These are phyloP conservation scores for Colletotrichum sp. DNA, from an alignment of 2,329 filamentous ascomycete species.

Conservation along the genomic window DNA sequence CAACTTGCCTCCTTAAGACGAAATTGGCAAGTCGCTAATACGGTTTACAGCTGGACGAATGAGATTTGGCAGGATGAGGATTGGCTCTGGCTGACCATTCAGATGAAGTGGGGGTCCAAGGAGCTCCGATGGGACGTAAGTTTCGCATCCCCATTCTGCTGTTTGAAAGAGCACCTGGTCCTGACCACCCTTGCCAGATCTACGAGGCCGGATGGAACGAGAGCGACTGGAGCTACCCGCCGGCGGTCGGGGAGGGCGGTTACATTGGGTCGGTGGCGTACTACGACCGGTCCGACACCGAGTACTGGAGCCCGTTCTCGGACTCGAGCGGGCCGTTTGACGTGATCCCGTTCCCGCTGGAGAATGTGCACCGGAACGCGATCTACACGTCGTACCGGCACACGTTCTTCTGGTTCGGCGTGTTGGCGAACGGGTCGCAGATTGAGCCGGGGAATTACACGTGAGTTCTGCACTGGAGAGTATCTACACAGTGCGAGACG, in stretches of 20 bases:
- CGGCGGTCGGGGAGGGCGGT: conserved; percentile 36
- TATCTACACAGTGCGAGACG: fast-evolving
- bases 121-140: conserved; percentile 25
- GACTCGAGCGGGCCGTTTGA: conserved; percentile 39
- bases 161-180: conserved; percentile 33
- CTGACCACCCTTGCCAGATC: conserved; percentile 27
- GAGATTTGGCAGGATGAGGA: conserved; percentile 23
- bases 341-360: conserved; percentile 39
- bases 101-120: conserved; percentile 22
- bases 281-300: conserved; percentile 32
- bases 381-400: not conserved
- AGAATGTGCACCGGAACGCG: conserved; percentile 28
- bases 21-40: not conserved
- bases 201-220: conserved; percentile 44
- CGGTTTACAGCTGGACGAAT: conserved; percentile 18
- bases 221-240: conserved; percentile 46
- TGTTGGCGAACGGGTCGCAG: conserved; percentile 12
- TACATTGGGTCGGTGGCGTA: conserved; percentile 46
- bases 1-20: not conserved
- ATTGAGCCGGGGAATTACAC: conserved; percentile 17
- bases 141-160: conserved; percentile 27
- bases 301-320: conserved; percentile 30
- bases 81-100: conserved; percentile 19
- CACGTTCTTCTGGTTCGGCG: conserved; percentile 18
- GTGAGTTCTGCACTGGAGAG: not conserved